A percentile compares a stretch with the other conserved stretches of the same genome.
These are phyloP conservation scores for Wickerhamomyces xylosicus DNA, from an alignment of 805 yeast genomes.

Conservation along the genomic window DNA sequence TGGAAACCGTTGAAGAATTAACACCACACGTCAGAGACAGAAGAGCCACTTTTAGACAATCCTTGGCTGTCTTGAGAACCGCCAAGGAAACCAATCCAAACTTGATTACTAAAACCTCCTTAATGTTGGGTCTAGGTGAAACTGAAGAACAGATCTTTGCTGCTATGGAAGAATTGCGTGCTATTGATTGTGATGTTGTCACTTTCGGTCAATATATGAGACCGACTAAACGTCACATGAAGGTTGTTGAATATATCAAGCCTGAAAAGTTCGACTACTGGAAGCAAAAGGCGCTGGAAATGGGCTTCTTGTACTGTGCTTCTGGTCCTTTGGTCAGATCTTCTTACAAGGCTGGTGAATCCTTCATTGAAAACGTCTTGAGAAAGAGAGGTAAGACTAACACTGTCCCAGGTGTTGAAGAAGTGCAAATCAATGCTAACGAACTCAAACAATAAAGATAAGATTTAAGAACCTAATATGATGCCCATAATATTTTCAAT, in stretches of 20 bases:
- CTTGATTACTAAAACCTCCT: slow-evolving; percentile 82
- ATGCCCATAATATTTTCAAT: too few relatives aligned
- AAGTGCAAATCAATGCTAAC: not conserved
- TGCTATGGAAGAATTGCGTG: slow-evolving; percentile 69
- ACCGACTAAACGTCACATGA: slow-evolving; percentile 97
- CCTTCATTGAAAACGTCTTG: slow-evolving; percentile 88
- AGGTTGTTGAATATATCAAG: slow-evolving; percentile 87
- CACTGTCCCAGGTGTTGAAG: not conserved
- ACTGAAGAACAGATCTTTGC: slow-evolving; percentile 79
- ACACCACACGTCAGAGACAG: slow-evolving; percentile 95
- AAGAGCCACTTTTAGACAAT: slow-evolving; percentile 90
- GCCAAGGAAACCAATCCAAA: slow-evolving; percentile 74
- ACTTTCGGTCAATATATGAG: slow-evolving; percentile 99
- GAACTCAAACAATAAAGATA: not conserved
- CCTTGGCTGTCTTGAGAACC: slow-evolving; percentile 61
- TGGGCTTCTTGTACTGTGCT: slow-evolving; percentile 95
- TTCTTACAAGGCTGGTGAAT: slow-evolving; percentile 96
- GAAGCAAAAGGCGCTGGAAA: slow-evolving; percentile 74
- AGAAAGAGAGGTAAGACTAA: slow-evolving; percentile 42
- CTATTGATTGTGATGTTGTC: slow-evolving; percentile 78
- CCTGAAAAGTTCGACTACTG: slow-evolving; percentile 94
- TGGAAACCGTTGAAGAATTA: slow-evolving; percentile 91
- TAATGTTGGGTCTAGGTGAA: slow-evolving; percentile 97
- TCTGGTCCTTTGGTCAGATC: slow-evolving; percentile 96
- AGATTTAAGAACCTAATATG: too few relatives aligned